These are phyloP conservation scores for Candida smagusa DNA, from an alignment of 1,139 yeast species.

Conservation along the genomic window DNA sequence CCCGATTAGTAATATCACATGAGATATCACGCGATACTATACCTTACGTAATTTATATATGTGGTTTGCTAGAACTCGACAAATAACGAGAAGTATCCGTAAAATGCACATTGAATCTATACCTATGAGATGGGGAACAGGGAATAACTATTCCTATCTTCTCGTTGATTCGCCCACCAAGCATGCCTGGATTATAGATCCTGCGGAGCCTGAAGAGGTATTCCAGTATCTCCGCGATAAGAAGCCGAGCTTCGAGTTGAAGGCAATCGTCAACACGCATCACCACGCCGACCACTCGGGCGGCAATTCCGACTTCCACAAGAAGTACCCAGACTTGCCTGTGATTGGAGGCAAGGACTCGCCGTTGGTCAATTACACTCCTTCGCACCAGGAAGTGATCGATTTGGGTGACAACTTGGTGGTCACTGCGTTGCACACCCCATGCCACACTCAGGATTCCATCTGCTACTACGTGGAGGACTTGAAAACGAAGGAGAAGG, in stretches of 20 bases:
- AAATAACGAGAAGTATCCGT: conserved; percentile 17
- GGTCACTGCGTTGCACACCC: conserved; percentile 88
- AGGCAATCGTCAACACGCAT: conserved; percentile 88
- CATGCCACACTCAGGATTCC: conserved; percentile 96
- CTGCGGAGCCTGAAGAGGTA: conserved; percentile 77
- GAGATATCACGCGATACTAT: background rate
- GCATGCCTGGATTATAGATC: conserved; percentile 84
- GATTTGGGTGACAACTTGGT: conserved; percentile 59
- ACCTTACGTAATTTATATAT: background rate
- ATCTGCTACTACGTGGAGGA: conserved; percentile 82
- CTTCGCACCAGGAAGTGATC: conserved; percentile 59
- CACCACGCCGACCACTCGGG: conserved; percentile 95
- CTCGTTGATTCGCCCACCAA: conserved; percentile 65
- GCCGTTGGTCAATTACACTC: conserved; percentile 65
- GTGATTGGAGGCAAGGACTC: conserved; percentile 87
- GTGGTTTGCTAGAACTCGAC: background rate
- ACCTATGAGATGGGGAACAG: conserved; percentile 94
- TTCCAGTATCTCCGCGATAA: conserved; percentile 20
- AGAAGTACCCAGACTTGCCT: conserved; percentile 51
- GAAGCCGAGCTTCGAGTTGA: conserved; percentile 39
- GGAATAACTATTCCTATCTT: conserved; percentile 86
- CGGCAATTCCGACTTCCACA: conserved; percentile 60
- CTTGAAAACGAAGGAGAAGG: conserved; percentile 54
- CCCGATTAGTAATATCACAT: too few relatives aligned
- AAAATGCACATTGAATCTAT: conserved; percentile 78